Evolutionary conservation across 2,329 filamentous ascomycete genomes (phyloP).

Genomic region (Coniochaeta prunicola): DNA sequence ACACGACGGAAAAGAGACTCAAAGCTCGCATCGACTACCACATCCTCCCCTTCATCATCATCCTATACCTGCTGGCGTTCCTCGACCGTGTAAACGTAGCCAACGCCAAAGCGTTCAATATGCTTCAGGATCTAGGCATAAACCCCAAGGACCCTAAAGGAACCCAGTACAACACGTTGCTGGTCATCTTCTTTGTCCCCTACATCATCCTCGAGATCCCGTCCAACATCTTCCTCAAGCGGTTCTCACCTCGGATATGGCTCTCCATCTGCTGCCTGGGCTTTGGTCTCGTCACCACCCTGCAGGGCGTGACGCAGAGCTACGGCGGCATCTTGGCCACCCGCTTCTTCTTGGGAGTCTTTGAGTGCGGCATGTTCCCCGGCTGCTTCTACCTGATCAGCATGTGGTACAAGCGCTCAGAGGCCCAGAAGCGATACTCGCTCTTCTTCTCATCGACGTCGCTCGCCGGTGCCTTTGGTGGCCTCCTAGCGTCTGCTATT

Average conservation of each 20-base stretch:
- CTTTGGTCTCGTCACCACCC: constrained; percentile 69
- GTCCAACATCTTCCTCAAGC: constrained; percentile 65
- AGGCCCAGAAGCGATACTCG: constrained; percentile 85
- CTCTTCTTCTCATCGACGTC: constrained; percentile 89
- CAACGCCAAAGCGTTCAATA: constrained; percentile 63
- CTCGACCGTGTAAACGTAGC: constrained; percentile 72
- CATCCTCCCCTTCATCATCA: constrained; percentile 64
- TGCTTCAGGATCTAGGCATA: constrained; percentile 49
- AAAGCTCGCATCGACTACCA: constrained; percentile 64
- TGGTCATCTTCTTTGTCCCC: constrained; percentile 77
- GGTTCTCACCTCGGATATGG: constrained; percentile 60
- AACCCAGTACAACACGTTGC: constrained; percentile 63
- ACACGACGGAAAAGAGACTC: constrained; percentile 57
- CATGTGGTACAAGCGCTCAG: constrained; percentile 83
- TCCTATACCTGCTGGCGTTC: constrained; percentile 66
- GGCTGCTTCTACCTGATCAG: constrained; percentile 59
- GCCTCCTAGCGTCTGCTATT: constrained; percentile 77
- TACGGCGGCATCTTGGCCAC: constrained; percentile 72
- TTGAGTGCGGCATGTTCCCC: constrained; percentile 71
- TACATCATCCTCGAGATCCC: constrained; percentile 69
- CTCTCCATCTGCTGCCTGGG: constrained; percentile 76
- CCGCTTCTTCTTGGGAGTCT: constrained; percentile 77
- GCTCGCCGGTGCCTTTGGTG: constrained; percentile 77
- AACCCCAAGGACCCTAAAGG: constrained; percentile 35
- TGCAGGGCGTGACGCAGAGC: constrained; percentile 71